Evolutionary conservation across 2,329 filamentous ascomycete genomes (phyloP).

Genomic region (Monosporascus sp.): DNA sequence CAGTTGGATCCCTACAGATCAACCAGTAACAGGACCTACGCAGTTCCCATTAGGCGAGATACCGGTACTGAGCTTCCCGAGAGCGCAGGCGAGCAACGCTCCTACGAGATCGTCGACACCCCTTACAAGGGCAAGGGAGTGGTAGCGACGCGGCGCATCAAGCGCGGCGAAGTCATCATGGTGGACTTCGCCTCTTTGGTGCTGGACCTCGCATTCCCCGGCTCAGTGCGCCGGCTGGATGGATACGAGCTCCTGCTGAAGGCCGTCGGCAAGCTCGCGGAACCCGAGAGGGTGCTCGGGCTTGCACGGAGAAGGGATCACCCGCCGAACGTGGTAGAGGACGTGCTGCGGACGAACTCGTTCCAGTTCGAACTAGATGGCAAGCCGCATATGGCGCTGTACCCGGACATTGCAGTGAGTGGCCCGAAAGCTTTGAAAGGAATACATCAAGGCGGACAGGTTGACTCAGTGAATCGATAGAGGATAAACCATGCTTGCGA

Average conservation of each 20-base stretch:
- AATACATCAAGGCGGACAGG: not conserved
- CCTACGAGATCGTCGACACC: constrained; percentile 25
- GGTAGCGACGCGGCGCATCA: constrained; percentile 27
- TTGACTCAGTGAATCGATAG: constrained; percentile 9
- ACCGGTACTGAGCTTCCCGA: not conserved
- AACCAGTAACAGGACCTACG: not conserved
- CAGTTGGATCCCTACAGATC: not conserved
- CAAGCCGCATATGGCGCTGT: constrained; percentile 19
- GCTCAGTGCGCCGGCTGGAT: constrained; percentile 18
- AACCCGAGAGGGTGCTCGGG: constrained; percentile 20
- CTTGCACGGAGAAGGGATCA: constrained; percentile 22
- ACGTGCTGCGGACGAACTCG: constrained; percentile 31
- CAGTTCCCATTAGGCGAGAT: not conserved
- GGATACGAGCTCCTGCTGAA: constrained; percentile 26
- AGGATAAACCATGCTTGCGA: constrained; percentile 30
- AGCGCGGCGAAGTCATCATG: constrained; percentile 30
- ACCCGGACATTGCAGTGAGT: constrained; percentile 19
- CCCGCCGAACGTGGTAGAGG: constrained; percentile 26
- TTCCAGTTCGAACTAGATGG: constrained; percentile 24
- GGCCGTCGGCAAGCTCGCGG: constrained; percentile 24
- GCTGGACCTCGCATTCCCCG: constrained; percentile 26
- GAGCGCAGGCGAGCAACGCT: constrained; percentile 1
- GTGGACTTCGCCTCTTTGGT: constrained; percentile 28
- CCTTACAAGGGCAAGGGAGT: constrained; percentile 30
- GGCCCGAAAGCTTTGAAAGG: not conserved